A percentile compares a stretch with the other conserved stretches of the same genome.
phyloP scores from a whole-genome alignment of 1,284 basidiomycete genomes.

The Heterobasidion irregulare region DNA sequence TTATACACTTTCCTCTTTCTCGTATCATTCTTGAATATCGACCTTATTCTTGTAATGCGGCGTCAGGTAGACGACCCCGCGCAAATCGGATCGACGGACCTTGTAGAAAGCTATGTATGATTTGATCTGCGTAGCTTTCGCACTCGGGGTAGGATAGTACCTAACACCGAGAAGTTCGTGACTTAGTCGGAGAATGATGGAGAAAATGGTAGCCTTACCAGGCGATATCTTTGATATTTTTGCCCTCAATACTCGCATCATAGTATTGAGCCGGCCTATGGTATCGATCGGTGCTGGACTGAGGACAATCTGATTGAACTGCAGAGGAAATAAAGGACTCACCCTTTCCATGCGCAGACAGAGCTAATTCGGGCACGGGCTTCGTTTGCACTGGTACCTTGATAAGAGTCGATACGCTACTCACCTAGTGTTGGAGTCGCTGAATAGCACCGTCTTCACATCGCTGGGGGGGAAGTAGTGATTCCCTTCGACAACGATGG shows the following conservation, averaged over 20 bases:
- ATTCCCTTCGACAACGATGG: slow-evolving; percentile 51
- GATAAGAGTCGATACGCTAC: slow-evolving; percentile 6
- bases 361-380: slow-evolving; percentile 26
- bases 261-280: slow-evolving; percentile 55
- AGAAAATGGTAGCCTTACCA: slow-evolving; percentile 34
- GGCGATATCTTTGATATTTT: slow-evolving; percentile 44
- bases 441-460: slow-evolving; percentile 35
- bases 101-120: slow-evolving; percentile 62
- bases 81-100: slow-evolving; percentile 21
- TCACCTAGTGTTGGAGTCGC: slow-evolving; percentile 41
- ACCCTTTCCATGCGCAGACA: slow-evolving; percentile 63
- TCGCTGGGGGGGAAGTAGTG: slow-evolving; percentile 59
- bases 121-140: slow-evolving; percentile 47
- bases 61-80: neutral
- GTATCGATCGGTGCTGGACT: neutral
- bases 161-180: slow-evolving; percentile 20
- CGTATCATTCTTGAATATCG: neutral
- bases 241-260: slow-evolving; percentile 38
- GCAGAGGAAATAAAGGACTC: slow-evolving; percentile 8
- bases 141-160: slow-evolving; percentile 51
- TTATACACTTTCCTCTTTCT: neutral
- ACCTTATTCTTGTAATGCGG: slow-evolving; percentile 16
- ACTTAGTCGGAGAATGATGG: neutral
- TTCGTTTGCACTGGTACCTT: neutral
- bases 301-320: neutral